Percentiles rank a stretch among this genome's conserved stretches.
phyloP scores from a whole-genome alignment of 2,329 filamentous ascomycete genomes.

The Colletotrichum agaves region DNA sequence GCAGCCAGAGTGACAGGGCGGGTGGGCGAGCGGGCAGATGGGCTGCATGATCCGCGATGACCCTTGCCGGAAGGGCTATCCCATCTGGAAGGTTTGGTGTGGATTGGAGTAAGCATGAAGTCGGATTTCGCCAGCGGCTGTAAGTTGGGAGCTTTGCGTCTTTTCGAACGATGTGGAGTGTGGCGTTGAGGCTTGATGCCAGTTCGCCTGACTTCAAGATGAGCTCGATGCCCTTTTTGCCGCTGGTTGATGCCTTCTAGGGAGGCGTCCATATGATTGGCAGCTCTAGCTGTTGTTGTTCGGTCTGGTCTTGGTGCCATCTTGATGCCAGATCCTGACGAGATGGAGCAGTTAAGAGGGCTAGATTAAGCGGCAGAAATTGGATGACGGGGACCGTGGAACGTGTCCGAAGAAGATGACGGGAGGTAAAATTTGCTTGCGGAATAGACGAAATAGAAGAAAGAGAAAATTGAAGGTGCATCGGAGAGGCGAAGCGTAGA shows the following conservation, averaged over 20 bases:
- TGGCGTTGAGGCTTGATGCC: constrained; percentile 27
- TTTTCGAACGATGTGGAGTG: constrained; percentile 27
- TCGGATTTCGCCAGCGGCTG: constrained; percentile 7
- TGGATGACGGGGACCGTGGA: constrained; percentile 17
- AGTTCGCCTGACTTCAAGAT: background rate
- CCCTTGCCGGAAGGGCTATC: constrained; percentile 20
- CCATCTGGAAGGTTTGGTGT: constrained; percentile 8
- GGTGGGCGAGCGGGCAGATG: constrained; percentile 3
- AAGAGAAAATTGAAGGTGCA: constrained; percentile 14
- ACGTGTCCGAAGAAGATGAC: constrained; percentile 10
- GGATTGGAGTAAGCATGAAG: constrained; percentile 26
- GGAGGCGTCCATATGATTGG: background rate
- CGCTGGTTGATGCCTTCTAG: background rate
- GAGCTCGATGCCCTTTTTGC: background rate
- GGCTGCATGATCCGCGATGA: constrained; percentile 21
- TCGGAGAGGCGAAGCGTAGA: background rate
- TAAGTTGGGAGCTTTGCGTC: constrained; percentile 4
- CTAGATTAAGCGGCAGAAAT: constrained; percentile 11
- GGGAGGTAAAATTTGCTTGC: background rate
- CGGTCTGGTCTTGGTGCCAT: background rate
- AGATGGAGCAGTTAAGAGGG: constrained; percentile 9
- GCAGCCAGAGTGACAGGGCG: background rate
- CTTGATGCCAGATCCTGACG: background rate
- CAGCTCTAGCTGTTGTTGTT: background rate
- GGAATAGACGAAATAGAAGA: background rate